Evolutionary conservation across 257 asterid species (phyloP), one percentile per base, ranked within the genome.

Genomic region (Nicotiana paniculata): DNA sequence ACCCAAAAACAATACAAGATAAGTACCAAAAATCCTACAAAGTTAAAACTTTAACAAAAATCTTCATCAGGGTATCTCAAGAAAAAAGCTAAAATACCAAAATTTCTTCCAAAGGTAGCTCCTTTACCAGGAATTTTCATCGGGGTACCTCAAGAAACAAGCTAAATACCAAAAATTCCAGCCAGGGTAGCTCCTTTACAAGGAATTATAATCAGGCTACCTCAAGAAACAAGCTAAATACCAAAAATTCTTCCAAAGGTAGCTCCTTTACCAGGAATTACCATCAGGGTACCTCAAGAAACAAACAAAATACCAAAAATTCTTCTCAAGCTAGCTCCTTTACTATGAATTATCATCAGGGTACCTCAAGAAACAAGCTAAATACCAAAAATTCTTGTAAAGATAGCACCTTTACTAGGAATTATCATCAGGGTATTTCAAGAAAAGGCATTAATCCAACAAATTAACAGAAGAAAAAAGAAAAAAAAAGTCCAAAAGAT

Each of bases 401-500:
- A 39, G 59, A 0, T 46, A 5, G 57, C 3, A n/a, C 35, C 2
- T 46, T 46, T 35, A 67, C 6, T 28, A 39, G 3, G 9, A 69
- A n/a, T n/a, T 69, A 4, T 0, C 77, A 79, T 76, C 82, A 82
- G 81, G 80, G 77, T 12, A 68, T 21, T 66, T 77, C 64, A 54
- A 37, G 2, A 64, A 81, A 81, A 66, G 24, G 21, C 65, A 83
- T 35, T 18, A 81, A 78, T 81, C 55, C 10, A 66, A 72, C 64
- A 43, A 55, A 62, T 43, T 77, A 58, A 39, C 65, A 77, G 77
- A 76, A 81, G 3, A 55, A 70, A 35, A 28, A 64, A 8, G 21
- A 37, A 15, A 54, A 28, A 21, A 77, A 69, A 77, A 35, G 70
- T 61, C 46, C n/a, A 86, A 85, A 81, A 84, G 68, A 64, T 54